Base-by-base conservation (phyloP, 148 eudicot species). In the Amaranthus cruentus region DNA sequence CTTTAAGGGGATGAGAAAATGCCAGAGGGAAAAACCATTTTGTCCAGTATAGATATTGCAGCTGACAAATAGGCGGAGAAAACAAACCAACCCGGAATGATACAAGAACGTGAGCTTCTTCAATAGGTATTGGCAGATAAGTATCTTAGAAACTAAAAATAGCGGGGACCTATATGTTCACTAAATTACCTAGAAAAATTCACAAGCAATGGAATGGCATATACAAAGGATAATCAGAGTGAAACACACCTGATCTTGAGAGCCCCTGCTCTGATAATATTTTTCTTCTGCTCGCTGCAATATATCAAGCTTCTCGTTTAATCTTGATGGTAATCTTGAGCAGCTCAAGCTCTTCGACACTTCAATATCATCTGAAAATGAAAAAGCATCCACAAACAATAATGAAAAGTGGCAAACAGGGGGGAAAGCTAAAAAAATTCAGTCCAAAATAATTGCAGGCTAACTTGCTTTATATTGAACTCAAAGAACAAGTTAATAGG, bases 221-320 rank as follows among this genome's bases (percentile, higher is more conserved):
- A 18, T 44, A 4, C 42, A 8, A 47, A 44, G 52, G 69, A 62
- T 47, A 9, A 21, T 50, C 49, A 63, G 11, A 66, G 65, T 54
- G 71, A 54, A 66, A 66, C 38, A 2, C n/a, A 93, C 97, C 96
- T 86, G 83, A 74, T 84, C 85, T 64, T 84, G 84, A 28, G 80
- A 70, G 66, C 65, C 72, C 81, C 80, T 87, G 60, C 78, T 85
- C 74, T 73, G 83, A 69, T 91, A 89, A 75, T 89, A 91, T 54
- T 82, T 86, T 76, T 93, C 98, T 89, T 93, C 98, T 58, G 92
- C 95, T 75, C 85, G 88, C 83, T 89, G 83, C 82, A 93, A 78
- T 56, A 87, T 74, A 74, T 84, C 87, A 69, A 93, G 80, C 80
- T 82, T 93, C 75, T 88, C 87, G 82, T 76, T 76, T 65, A 89